Percentiles rank a stretch among this genome's conserved stretches.
These are phyloP conservation scores for Aspergillus uvarum DNA, from an alignment of 2,329 filamentous ascomycete genomes.

Conservation along the genomic window DNA sequence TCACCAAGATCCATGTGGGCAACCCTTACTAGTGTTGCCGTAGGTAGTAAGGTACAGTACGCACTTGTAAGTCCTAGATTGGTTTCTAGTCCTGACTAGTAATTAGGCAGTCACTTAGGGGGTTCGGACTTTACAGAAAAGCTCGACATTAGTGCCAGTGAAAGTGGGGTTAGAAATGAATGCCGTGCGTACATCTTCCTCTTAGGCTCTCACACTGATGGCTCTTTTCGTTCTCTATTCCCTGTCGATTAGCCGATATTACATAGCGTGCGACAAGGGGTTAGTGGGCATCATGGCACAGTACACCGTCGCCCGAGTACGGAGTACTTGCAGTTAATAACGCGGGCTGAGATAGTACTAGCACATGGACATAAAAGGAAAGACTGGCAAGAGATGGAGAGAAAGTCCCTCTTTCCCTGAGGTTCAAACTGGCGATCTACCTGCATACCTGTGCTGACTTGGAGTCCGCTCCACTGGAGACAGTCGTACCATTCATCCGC, in stretches of 20 bases:
- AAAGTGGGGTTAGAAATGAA: neutral
- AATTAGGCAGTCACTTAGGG: neutral
- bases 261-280: neutral
- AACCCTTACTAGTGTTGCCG: neutral
- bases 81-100: neutral
- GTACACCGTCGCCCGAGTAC: neutral
- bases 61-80: neutral
- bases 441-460: neutral
- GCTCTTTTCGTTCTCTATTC: neutral
- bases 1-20: neutral
- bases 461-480: neutral
- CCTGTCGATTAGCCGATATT: neutral
- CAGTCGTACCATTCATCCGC: too few relatives aligned
- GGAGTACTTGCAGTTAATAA: neutral
- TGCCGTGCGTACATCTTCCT: neutral
- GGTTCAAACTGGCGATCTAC: neutral
- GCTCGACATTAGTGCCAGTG: neutral
- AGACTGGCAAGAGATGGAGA: neutral
- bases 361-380: neutral
- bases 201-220: neutral
- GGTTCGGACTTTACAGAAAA: neutral
- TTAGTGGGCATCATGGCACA: neutral
- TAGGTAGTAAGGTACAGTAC: neutral
- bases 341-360: neutral
- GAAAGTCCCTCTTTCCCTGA: neutral